phyloP scores from a whole-genome alignment of 2,329 filamentous ascomycete genomes.

The Paraphoma chrysanthemicola region DNA sequence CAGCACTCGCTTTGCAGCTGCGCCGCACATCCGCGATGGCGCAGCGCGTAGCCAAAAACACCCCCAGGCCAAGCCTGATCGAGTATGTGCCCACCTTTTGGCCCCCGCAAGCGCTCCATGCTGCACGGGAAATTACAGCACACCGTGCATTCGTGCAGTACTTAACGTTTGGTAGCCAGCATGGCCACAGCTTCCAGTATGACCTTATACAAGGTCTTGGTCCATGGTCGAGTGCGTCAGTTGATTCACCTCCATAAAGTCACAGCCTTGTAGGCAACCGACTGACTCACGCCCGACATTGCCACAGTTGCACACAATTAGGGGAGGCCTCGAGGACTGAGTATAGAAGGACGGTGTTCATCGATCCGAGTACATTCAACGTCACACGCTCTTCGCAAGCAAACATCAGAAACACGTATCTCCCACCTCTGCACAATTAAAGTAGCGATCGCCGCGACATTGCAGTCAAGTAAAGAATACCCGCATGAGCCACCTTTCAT shows the following conservation, averaged over 20 bases:
- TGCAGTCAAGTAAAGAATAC: not conserved
- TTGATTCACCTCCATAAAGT: slow-evolving; percentile 9
- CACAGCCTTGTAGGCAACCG: slow-evolving; percentile 24
- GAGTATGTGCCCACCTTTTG: slow-evolving; percentile 9
- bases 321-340: slow-evolving; percentile 6
- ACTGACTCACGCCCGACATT: slow-evolving; percentile 15
- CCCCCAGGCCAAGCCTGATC: slow-evolving; percentile 9
- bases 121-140: slow-evolving; percentile 18
- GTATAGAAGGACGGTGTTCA: not conserved
- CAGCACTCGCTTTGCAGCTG: slow-evolving; percentile 7
- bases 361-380: not conserved
- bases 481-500: not conserved
- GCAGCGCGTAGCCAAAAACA: slow-evolving; percentile 17
- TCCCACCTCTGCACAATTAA: not conserved
- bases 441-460: not conserved
- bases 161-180: not conserved
- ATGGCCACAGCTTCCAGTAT: not conserved
- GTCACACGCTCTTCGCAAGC: not conserved
- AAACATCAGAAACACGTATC: not conserved
- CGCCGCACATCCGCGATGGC: slow-evolving; percentile 29
- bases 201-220: not conserved
- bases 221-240: slow-evolving; percentile 2
- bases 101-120: slow-evolving; percentile 16
- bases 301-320: slow-evolving; percentile 11
- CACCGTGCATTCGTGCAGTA: slow-evolving; percentile 10